Evolutionary conservation across 2,329 filamentous ascomycete species (phyloP), one percentile per base, ranked within the genome.

Genomic region (Xylaria sp.): DNA sequence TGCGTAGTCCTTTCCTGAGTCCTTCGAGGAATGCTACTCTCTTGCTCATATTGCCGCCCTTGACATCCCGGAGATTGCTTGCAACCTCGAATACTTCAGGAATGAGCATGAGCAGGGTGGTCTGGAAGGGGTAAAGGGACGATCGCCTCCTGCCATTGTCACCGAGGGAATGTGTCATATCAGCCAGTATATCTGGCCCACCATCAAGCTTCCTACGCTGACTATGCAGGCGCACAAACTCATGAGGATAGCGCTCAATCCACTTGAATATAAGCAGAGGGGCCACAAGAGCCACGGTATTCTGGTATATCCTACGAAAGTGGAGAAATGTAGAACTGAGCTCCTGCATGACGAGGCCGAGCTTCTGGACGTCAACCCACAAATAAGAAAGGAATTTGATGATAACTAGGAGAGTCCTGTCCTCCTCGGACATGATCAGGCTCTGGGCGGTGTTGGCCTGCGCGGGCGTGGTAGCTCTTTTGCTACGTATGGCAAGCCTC

Each of bases 21-120:
- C 83, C 83, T 67, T 91, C 89, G 18, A 92, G 80, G 71, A 91
- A 91, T 3, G 85, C 83, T 6, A 90, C 86, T 74, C 90, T 91
- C 78, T 91, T 92, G 18, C 85, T 82, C 77, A 91, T 86, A 72
- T 86, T 85, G 63, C 84, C 83, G 72, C 85, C 87, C 76, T 90
- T 91, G 34, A 85, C 84, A 70, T 91, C 89, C 66, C 88, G 84
- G 76, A 91, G 82, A 76, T 90, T 90, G 77, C 88, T 90, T 30
- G 89, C 89, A 39, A 91, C 88, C 77, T 91, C 88, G 71, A 92
- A 92, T 6, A 91, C 87, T 72, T 92, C 90, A 4, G 90, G 90
- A 9, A 91, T 80, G 9, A 92, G 81, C 66, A 91, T 85, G 10
- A 91, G 78, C 4, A 92, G 79, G 13, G 86, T 84, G 2, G 85